Evolutionary conservation across 2,329 filamentous ascomycete species (phyloP).

Genomic region (Orbilia blumenaviensis): DNA sequence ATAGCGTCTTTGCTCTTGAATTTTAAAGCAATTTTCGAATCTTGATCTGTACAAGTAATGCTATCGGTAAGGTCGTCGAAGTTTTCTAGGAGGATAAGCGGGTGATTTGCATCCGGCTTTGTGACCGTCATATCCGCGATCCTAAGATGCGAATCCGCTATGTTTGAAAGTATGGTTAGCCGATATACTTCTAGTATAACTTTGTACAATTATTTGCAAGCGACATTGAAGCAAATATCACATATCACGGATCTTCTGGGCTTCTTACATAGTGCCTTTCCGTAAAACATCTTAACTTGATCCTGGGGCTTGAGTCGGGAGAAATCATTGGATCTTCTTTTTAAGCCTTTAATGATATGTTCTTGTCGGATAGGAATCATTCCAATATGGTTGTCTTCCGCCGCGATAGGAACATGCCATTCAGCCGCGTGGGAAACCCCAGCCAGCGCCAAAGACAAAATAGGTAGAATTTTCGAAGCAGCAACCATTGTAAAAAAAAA

Average conservation of each 20-base stretch:
- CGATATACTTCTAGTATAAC: no score
- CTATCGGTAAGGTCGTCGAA: conserved; percentile 23
- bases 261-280: conserved; percentile 4
- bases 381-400: not conserved
- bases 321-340: not conserved
- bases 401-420: not conserved
- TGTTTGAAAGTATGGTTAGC: not conserved
- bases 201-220: no score
- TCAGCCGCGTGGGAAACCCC: not conserved
- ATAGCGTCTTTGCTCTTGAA: conserved; percentile 17
- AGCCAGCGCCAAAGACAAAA: not conserved
- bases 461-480: not conserved
- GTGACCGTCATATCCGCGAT: conserved; percentile 22
- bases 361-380: conserved; percentile 8
- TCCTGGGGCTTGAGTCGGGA: not conserved
- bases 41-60: conserved; percentile 17
- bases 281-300: not conserved
- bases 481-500: not conserved
- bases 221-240: no score
- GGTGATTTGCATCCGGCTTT: conserved; percentile 7
- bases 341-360: not conserved
- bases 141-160: not conserved
- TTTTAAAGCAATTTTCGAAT: conserved; percentile 15
- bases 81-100: conserved; percentile 12
- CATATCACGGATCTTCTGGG: no score